Evolutionary conservation across 2,329 filamentous ascomycete species (phyloP).

Genomic region (Cylindrodendrum hubeiense): DNA sequence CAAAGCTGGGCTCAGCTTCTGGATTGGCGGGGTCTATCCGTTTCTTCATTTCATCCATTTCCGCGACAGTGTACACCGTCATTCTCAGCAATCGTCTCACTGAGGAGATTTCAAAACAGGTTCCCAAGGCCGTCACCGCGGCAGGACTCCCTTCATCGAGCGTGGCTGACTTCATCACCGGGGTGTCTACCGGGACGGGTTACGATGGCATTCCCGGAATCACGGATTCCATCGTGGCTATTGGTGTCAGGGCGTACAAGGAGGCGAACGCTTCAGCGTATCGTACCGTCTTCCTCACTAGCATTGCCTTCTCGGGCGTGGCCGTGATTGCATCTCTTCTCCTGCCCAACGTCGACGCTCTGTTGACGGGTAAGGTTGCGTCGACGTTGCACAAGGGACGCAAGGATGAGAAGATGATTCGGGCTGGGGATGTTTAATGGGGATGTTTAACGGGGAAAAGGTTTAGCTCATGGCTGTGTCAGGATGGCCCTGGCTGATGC

Average conservation of each 20-base stretch:
- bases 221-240: conserved; percentile 45
- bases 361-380: conserved; percentile 49
- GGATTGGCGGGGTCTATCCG: conserved; percentile 53
- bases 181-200: conserved; percentile 43
- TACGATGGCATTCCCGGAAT: conserved; percentile 48
- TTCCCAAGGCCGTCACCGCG: conserved; percentile 48
- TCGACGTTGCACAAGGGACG: conserved; percentile 47
- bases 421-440: conserved; percentile 14
- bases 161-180: conserved; percentile 50
- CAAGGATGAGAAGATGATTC: conserved; percentile 36
- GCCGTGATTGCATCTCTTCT: conserved; percentile 47
- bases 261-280: conserved; percentile 51
- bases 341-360: conserved; percentile 49
- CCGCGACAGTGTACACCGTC: conserved; percentile 50
- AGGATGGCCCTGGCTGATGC: not conserved
- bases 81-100: conserved; percentile 50
- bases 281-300: conserved; percentile 50
- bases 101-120: conserved; percentile 45
- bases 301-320: conserved; percentile 50
- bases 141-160: conserved; percentile 53
- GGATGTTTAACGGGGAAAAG: not conserved
- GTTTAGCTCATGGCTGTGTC: not conserved
- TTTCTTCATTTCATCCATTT: conserved; percentile 50
- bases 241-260: conserved; percentile 47
- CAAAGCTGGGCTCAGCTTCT: conserved; percentile 49